Conservation (phyloP, 805 yeast genomes). For the Candida berthetii region DNA sequence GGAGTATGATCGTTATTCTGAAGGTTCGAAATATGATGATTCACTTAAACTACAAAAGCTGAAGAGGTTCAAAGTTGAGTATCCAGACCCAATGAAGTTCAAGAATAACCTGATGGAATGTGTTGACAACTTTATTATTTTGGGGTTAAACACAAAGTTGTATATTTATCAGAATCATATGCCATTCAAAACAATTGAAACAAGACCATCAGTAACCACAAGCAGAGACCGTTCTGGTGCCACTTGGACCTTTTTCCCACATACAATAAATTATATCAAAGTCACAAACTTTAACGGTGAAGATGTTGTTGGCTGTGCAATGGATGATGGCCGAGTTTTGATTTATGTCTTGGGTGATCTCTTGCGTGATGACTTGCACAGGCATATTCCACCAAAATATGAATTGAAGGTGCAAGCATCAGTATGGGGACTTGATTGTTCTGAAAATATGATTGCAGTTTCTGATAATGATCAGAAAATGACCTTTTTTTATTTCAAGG, state of each 20-base stretch:
- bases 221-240: conserved; percentile 32
- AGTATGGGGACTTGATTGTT: conserved; percentile 58
- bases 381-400: conserved; percentile 19
- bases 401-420: conserved; percentile 34
- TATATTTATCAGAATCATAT: conserved; percentile 6
- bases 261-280: conserved; percentile 47
- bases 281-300: conserved; percentile 26
- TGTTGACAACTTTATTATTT: conserved; percentile 5
- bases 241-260: conserved; percentile 50
- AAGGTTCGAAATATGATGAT: conserved; percentile 12
- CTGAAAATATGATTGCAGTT: conserved; percentile 33
- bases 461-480: conserved; percentile 50
- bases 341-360: conserved; percentile 30
- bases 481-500: conserved; percentile 29
- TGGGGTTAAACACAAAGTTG: conserved; percentile 8
- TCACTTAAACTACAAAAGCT: conserved; percentile 3
- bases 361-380: conserved; percentile 14
- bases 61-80: neutral
- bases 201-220: conserved; percentile 11
- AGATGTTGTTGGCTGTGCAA: conserved; percentile 41
- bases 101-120: conserved; percentile 16
- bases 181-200: conserved; percentile 1
- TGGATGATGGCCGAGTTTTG: conserved; percentile 49
- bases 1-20: neutral
- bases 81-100: conserved; percentile 3